Conservation (phyloP, 345 rosid species). For the Gynandropsis gynandra region DNA sequence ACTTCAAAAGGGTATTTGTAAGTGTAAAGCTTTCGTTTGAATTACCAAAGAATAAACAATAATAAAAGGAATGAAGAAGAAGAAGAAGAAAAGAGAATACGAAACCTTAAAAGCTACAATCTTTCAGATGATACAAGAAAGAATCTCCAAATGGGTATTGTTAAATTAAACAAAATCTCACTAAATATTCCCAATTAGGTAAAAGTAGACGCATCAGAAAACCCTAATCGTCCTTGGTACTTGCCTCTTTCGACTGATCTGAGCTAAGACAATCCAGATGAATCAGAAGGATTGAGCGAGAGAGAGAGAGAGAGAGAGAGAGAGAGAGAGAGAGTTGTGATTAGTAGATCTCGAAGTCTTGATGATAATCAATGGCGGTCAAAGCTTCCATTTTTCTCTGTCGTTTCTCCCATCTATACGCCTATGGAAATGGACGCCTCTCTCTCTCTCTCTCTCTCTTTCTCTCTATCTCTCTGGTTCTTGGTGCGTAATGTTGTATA, state of each 20-base stretch:
- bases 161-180: conserved; percentile 15
- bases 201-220: conserved; percentile 6
- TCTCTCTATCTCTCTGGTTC: conserved; percentile 1
- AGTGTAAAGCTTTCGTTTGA: too few relatives aligned
- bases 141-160: conserved; percentile 12
- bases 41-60: too few relatives aligned
- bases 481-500: too few relatives aligned
- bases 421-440: conserved; percentile 36
- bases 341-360: conserved; percentile 29
- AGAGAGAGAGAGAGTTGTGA: conserved; percentile 19
- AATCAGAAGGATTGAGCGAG: conserved; percentile 17
- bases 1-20: too few relatives aligned
- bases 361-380: conserved; percentile 49
- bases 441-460: conserved; percentile 17
- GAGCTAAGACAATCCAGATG: conserved; percentile 25
- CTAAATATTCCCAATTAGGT: conserved; percentile 20
- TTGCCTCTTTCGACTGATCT: conserved; percentile 38
- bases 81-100: too few relatives aligned
- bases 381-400: conserved; percentile 52
- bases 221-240: conserved; percentile 32
- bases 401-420: conserved; percentile 36
- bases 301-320: conserved; percentile 2
- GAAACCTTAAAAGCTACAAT: too few relatives aligned
- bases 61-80: too few relatives aligned
- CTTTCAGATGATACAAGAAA: background rate